These are phyloP conservation scores for Penicillium verrucosum DNA, from an alignment of 2,329 filamentous ascomycete genomes.

Conservation along the genomic window DNA sequence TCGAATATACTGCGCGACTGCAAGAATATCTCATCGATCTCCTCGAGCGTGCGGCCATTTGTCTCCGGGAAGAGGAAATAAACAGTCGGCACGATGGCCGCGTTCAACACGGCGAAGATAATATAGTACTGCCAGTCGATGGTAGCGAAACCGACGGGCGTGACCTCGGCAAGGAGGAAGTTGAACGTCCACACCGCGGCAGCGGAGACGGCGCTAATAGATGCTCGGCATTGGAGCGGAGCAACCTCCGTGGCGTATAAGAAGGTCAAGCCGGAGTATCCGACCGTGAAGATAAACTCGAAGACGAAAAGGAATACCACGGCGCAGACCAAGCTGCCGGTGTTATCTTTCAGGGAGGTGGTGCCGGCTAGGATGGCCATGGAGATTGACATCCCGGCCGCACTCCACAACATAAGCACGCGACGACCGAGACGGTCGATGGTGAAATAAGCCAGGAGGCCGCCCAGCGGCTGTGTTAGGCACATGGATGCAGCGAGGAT, in stretches of 20 bases:
- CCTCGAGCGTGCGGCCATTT: constrained; percentile 38
- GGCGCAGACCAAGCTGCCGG: constrained; percentile 8
- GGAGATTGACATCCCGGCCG: constrained; percentile 10
- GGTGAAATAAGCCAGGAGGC: constrained; percentile 41
- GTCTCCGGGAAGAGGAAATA: constrained; percentile 44
- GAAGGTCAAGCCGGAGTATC: constrained; percentile 15
- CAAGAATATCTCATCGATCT: constrained; percentile 41
- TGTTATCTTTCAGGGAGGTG: constrained; percentile 1
- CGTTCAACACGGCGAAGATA: constrained; percentile 40
- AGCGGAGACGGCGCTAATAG: constrained; percentile 13
- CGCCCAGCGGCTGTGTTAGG: constrained; percentile 36
- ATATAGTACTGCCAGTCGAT: constrained; percentile 19
- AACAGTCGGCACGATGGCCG: constrained; percentile 31
- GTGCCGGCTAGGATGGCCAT: constrained; percentile 12
- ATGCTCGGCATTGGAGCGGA: constrained; percentile 11
- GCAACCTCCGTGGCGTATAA: constrained; percentile 15
- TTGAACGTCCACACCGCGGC: constrained; percentile 17
- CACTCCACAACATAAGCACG: constrained; percentile 25
- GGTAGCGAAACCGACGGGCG: constrained; percentile 10
- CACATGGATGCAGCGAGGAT: constrained; percentile 10
- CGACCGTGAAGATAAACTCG: constrained; percentile 15
- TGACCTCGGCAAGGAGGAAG: constrained; percentile 19
- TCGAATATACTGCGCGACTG: constrained; percentile 31
- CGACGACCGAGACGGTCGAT: constrained; percentile 37
- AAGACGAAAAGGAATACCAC: constrained; percentile 15